Evolutionary conservation across 306 rosid species (phyloP), one percentile per base, ranked within the genome.

Genomic region (Crotalaria pallida): DNA sequence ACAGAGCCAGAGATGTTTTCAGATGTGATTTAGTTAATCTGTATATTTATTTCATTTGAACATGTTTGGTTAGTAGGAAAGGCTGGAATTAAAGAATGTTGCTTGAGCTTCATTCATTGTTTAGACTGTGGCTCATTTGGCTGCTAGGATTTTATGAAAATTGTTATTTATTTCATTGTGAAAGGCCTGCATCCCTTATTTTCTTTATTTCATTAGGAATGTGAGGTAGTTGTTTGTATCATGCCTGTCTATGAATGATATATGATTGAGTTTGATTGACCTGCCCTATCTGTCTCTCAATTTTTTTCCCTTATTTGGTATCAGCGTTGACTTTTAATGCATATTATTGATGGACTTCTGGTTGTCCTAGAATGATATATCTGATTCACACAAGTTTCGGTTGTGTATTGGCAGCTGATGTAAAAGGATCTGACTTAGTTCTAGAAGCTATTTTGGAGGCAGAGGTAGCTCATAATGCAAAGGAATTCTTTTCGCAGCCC

Each of bases 401-500:
- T 69, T 84, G 49, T 84, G 49, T 71, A 48, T 62, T 82, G 80
- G 71, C 86, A 88, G 97, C 71, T 51, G 82, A 82, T 29, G 75
- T 72, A 64, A 81, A 61, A 36, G 98, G 96, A 76, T 88, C 93
- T 27, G 93, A 89, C 75, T 57, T 88, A 72, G 80, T 92, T 50
- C 82, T 85, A 71, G 97, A 90, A 84, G 98, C 97, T 40, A 67
- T 88, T 34, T 44, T 90, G 78, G 97, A 89, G 87, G 90, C 98
- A 79, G 96, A 90, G 74, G 92, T 93, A 44, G 96, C 97, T 56
- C 88, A 48, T 63, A 90, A 69, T 1, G 95, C 97, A 71, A 90
- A 94, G 81, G 87, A 90, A 45, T 90, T 90, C 86, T 85, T 90
- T 83, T 87, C 92, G 13, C 84, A 77, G 45, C 94, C 89, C 52